Percentiles rank a stretch among this genome's conserved stretches.
Evolutionary conservation across 768 basidiomycete genomes (phyloP).

Genomic region (Polyporus arcularius): DNA sequence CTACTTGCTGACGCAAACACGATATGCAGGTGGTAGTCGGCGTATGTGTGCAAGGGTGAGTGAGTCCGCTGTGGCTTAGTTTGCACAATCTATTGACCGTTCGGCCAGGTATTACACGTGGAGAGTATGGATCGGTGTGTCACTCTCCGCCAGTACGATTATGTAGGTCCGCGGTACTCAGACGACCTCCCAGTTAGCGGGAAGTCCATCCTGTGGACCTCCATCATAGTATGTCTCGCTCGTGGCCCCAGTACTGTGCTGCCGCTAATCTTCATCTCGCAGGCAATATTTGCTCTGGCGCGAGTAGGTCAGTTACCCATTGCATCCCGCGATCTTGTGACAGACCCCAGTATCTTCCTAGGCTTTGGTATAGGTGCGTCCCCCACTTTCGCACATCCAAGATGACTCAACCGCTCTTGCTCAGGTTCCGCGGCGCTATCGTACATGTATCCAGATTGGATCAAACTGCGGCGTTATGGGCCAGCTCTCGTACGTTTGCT

Average conservation of each 20-base stretch:
- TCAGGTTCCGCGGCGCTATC: constrained; percentile 10
- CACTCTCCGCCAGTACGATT: background rate
- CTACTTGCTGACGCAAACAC: too few relatives aligned
- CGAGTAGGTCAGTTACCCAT: constrained; percentile 11
- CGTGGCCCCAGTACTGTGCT: too few relatives aligned
- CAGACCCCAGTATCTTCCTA: too few relatives aligned
- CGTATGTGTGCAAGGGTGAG: constrained; percentile 14
- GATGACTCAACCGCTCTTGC: too few relatives aligned
- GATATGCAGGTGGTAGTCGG: constrained; percentile 4
- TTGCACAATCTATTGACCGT: too few relatives aligned
- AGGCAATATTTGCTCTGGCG: constrained; percentile 7
- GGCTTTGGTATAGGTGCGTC: constrained; percentile 12
- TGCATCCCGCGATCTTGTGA: too few relatives aligned
- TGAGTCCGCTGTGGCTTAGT: too few relatives aligned
- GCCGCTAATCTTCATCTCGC: too few relatives aligned
- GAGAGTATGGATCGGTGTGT: constrained; percentile 13
- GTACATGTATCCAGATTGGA: constrained; percentile 6
- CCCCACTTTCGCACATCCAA: too few relatives aligned
- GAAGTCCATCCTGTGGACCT: background rate
- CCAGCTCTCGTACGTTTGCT: constrained; percentile 8
- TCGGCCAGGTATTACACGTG: constrained; percentile 18
- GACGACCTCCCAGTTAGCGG: constrained; percentile 16
- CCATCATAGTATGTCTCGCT: constrained; percentile 6
- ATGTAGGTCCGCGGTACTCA: too few relatives aligned
- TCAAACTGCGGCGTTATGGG: background rate